These are phyloP conservation scores for Claviceps arundinis DNA, from an alignment of 2,329 filamentous ascomycete genomes.

Conservation along the genomic window DNA sequence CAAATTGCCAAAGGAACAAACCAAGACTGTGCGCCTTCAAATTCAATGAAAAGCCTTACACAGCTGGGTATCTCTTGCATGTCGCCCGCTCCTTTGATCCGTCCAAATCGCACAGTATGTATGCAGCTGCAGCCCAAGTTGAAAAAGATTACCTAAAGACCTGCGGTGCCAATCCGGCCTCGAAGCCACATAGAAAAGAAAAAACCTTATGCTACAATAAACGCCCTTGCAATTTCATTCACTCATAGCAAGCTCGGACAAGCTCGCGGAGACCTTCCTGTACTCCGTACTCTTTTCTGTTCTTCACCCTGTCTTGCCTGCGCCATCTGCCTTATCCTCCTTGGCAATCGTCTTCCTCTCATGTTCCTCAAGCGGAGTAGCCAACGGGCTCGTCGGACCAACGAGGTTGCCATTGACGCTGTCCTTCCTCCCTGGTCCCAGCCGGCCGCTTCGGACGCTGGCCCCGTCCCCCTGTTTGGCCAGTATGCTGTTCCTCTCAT, in stretches of 20 bases:
- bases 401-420: constrained; percentile 68
- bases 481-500: constrained; percentile 74
- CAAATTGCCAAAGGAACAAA: not conserved
- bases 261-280: not conserved
- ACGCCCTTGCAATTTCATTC: constrained; percentile 2
- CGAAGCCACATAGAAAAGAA: not conserved
- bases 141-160: not conserved
- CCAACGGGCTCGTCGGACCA: constrained; percentile 47
- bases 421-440: constrained; percentile 68
- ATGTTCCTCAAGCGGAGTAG: constrained; percentile 37
- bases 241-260: constrained; percentile 1
- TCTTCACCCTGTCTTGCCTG: constrained; percentile 9
- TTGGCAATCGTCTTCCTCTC: constrained; percentile 20
- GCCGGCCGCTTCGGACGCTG: constrained; percentile 63
- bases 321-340: constrained; percentile 16
- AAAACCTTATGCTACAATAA: not conserved
- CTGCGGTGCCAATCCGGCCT: too few species aligned
- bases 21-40: not conserved
- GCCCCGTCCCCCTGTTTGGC: constrained; percentile 57
- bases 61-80: constrained; percentile 7
- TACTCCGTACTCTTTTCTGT: not conserved
- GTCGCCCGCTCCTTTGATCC: not conserved
- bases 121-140: not conserved
- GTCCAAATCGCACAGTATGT: not conserved
- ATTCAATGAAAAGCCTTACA: constrained; percentile 3